Evolutionary conservation across 306 rosid genomes (phyloP).

Genomic region (Rosa persica): DNA sequence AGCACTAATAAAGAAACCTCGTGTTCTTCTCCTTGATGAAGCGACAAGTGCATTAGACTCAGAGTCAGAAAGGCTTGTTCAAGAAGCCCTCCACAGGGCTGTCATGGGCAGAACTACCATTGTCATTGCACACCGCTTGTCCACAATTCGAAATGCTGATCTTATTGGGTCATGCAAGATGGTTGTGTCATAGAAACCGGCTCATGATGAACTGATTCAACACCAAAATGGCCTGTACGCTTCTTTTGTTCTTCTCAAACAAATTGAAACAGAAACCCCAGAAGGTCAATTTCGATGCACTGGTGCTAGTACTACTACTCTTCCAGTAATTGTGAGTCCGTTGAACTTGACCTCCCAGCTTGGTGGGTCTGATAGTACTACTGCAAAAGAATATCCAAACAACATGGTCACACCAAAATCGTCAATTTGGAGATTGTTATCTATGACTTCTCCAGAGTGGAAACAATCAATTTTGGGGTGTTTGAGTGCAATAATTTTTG

Average conservation of each 20-base stretch:
- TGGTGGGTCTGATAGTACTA: not conserved
- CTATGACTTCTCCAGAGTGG: constrained; percentile 42
- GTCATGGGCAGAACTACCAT: constrained; percentile 50
- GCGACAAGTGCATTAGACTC: constrained; percentile 73
- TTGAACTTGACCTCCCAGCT: not conserved
- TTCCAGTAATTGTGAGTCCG: not conserved
- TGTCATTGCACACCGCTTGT: constrained; percentile 56
- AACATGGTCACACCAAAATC: not conserved
- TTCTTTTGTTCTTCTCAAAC: constrained; percentile 33
- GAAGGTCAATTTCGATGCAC: not conserved
- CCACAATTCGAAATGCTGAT: constrained; percentile 54
- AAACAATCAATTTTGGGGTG: constrained; percentile 47
- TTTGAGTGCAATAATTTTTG: constrained; percentile 31
- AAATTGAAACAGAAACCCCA: not conserved
- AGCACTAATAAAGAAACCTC: too few species aligned
- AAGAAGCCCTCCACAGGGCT: constrained; percentile 50
- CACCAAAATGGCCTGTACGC: constrained; percentile 26
- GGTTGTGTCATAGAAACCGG: constrained; percentile 40
- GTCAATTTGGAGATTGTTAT: constrained; percentile 38
- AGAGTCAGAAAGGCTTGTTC: constrained; percentile 53
- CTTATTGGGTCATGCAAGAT: constrained; percentile 32
- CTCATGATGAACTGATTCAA: constrained; percentile 27
- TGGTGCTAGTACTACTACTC: not conserved
- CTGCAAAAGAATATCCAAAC: not conserved
- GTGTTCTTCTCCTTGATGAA: not conserved